Evolutionary conservation across 1,284 basidiomycete species (phyloP).

Genomic region (Malassezia equina): DNA sequence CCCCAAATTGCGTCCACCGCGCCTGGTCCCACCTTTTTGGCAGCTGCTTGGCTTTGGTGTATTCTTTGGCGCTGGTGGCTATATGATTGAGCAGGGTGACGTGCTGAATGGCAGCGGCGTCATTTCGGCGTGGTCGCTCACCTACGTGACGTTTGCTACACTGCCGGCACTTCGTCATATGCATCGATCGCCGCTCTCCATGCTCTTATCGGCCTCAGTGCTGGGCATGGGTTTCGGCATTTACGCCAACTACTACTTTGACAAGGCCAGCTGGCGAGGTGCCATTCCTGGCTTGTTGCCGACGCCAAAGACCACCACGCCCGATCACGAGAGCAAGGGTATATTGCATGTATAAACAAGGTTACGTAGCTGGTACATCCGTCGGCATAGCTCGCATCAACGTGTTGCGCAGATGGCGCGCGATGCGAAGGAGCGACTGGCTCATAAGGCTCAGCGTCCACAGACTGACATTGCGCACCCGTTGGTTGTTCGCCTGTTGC

Average conservation of each 20-base stretch:
- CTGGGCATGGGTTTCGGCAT: slow-evolving; percentile 25
- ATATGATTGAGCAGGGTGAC: slow-evolving; percentile 40
- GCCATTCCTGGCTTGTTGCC: slow-evolving; percentile 23
- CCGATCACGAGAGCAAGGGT: slow-evolving; percentile 1
- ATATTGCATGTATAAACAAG: slow-evolving; percentile 2
- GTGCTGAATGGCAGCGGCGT: slow-evolving; percentile 37
- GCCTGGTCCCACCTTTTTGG: slow-evolving; percentile 36
- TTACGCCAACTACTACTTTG: slow-evolving; percentile 39
- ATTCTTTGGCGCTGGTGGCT: slow-evolving; percentile 34
- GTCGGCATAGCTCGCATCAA: slow-evolving; percentile 1
- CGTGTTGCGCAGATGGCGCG: slow-evolving; percentile 10
- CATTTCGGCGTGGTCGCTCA: slow-evolving; percentile 35
- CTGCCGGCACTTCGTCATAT: slow-evolving; percentile 19
- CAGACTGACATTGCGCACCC: slow-evolving; percentile 38
- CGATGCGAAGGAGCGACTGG: slow-evolving; percentile 21
- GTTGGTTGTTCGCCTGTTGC: slow-evolving; percentile 33
- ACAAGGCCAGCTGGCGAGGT: slow-evolving; percentile 33
- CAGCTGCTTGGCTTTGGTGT: slow-evolving; percentile 33
- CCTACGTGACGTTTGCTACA: slow-evolving; percentile 36
- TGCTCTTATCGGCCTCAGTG: slow-evolving; percentile 19
- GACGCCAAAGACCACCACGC: neutral
- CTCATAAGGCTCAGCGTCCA: slow-evolving; percentile 34
- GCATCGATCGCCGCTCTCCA: slow-evolving; percentile 18
- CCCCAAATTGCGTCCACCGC: slow-evolving; percentile 17
- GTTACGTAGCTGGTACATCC: neutral